Base-by-base conservation (phyloP, 2,329 filamentous ascomycete species). In the Sclerotinia glacialis region DNA sequence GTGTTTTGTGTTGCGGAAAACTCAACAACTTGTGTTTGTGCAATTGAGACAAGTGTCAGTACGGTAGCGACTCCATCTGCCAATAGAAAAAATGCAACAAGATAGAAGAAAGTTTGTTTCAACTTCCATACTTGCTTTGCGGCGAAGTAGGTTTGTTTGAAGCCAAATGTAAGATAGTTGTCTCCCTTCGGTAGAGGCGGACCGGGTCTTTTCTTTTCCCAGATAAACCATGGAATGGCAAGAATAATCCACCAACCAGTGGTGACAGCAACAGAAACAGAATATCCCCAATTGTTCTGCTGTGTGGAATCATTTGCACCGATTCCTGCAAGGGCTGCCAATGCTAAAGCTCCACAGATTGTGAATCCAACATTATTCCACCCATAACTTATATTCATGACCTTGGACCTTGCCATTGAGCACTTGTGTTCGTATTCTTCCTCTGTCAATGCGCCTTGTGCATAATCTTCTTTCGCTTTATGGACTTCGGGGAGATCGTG, bases 201-300 rank as follows among this genome's bases (percentile, higher is more conserved):
- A 11, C 74, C 74, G 23, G 74, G 74, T 18, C 74, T 73, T 44
- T 72, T 74, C 67, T 76, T 74, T 70, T 76, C 74, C 69, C 69
- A 75, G 9, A 76, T 16, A 46, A 76, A 75, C 74, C 74, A 76
- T 12, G 74, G 74, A 50, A 75, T 74, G 12, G 72, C 74, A 16
- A 76, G 65, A 12, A 75, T 47, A 31, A 76, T 72, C 74, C 74
- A 76, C 60, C 75, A 74, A 5, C 72, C 74, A 44, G 74, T 75
- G 54, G 71, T 72, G 18, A 74, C 71, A 11, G 74, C 74, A 1
- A 76, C 73, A 18, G 70, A 68, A 5, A 75, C 72, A 6, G 74
- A 75, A 47, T 75, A 76, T 44, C 74, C 74, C 72, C 71, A 73
- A 37, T 76, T 76, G 61, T 75, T 75, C 31, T 74, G 47, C 12